Base-by-base conservation (phyloP, 768 basidiomycete species). In the Psilocybe sp. region DNA sequence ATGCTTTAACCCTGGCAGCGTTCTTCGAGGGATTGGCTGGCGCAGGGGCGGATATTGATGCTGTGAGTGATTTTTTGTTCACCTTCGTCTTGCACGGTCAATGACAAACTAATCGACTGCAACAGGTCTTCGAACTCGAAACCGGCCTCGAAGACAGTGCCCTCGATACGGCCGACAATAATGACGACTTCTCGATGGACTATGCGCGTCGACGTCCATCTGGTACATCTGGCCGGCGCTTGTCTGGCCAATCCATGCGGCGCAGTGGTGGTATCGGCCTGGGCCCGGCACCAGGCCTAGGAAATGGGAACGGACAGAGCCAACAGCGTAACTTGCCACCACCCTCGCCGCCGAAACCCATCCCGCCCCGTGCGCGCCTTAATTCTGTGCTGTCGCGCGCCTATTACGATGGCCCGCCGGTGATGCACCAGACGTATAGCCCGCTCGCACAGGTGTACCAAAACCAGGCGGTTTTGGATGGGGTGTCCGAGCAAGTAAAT, bases 11-110 rank as follows among this genome's bases (percentile, higher is more conserved):
- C n/a, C 37, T 32, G 44, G 12, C 47, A 94, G 91, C 84, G 16
- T 73, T 92, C 40, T 84, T 94, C 51, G 92, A 94, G 56, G 85
- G 87, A 9, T 65, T 92, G 12, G 81, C 76, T n/a, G 89, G 91
- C 2, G 75, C 81, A 2, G 82, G 76, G 50, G 73, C 78, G 3
- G 87, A 90, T 58, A 92, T 94, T 49, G 85, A 87, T 56, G 79
- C 82, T 6, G 89, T 91, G 61, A 15, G 81, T 61, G 35, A 38
- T 28, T 18, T 32, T 34, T 13, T 19, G 2, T 18, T 13, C 31
- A 11, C 40, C 19, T 9, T 12, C 31, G 12, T 15, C 15, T 7
- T 46, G 9, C 40, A 49, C n/a, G 46, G n/a, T n/a, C n/a, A n/a
- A n/a, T n/a, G n/a, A n/a, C n/a, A n/a, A n/a, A n/a, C 16, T 42